Evolutionary conservation across 2,329 filamentous ascomycete genomes (phyloP), one percentile per base, ranked within the genome.

Genomic region (Trichoderma aggressivum): DNA sequence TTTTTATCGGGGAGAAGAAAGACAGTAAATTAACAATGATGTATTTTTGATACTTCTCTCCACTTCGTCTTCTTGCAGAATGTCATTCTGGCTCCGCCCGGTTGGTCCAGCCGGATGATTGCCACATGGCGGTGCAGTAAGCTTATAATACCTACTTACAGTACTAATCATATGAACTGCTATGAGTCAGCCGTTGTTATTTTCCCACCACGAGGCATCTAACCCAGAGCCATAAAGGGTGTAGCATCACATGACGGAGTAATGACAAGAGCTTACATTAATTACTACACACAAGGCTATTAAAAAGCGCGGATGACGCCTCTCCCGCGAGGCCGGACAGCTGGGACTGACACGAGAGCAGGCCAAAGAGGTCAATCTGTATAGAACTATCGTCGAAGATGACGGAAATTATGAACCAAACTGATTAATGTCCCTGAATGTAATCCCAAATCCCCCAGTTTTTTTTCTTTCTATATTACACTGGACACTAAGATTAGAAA

Each of bases 401-500:
- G 39, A 68, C 65, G 39, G 30, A 16, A 47, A 68, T 59, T 68
- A 60, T 53, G 56, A 60, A 68, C 53, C 55, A 50, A 50, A 60
- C 26, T 53, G 21, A 21, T 61, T 61, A 16, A 21, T 68, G 16
- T 50, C 55, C 36, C 65, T 56, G 21, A 60, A 39, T 68, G 56
- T 16, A 60, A 60, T 32, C 56, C 65, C 65, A 61, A 28, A 68
- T 61, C 36, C 24, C 28, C 30, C 65, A 59, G 26, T 36, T 34
- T 53, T 43, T n/a, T 30, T n/a, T 36, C 32, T 60, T 60, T 60
- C 65, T 68, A 68, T 68, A 68, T 68, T 61, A 68, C 56, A 68
- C 28, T 53, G 55, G 30, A 28, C 26, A 61, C 28, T 53, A 60
- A 60, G 21, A 18, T 59, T 59, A 58, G 36, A n/a, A 30, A 24